phyloP scores from a whole-genome alignment of 2,329 filamentous ascomycete genomes.

The Diaporthe aspalathi region DNA sequence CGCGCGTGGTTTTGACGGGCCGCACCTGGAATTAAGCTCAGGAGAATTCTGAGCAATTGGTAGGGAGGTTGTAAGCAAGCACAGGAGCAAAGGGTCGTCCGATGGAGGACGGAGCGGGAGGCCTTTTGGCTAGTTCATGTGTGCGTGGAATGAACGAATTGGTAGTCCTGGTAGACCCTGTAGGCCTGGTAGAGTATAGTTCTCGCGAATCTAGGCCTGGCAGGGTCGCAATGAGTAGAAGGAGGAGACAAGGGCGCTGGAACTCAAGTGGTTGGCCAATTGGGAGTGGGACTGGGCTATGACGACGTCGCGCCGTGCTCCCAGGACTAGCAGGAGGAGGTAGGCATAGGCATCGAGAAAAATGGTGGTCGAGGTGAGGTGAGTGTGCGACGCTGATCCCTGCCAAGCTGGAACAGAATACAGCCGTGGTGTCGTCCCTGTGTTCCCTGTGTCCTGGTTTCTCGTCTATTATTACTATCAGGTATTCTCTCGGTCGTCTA shows the following conservation, averaged over 20 bases:
- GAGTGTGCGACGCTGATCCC: constrained; percentile 7
- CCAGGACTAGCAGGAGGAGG: constrained; percentile 15
- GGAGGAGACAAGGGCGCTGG: constrained; percentile 10
- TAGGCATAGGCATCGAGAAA: not conserved
- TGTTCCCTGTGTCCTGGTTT: not conserved
- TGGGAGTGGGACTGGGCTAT: constrained; percentile 11
- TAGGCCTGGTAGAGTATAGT: too few relatives aligned
- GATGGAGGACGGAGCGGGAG: constrained; percentile 9
- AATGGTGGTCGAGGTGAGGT: too few relatives aligned
- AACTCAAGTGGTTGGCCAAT: constrained; percentile 27
- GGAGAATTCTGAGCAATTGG: not conserved
- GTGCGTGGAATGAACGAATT: too few relatives aligned
- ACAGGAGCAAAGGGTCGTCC: not conserved
- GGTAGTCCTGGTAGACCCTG: too few relatives aligned
- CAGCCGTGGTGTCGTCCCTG: constrained; percentile 10
- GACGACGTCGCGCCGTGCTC: constrained; percentile 16
- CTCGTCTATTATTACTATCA: not conserved
- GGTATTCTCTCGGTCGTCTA: not conserved
- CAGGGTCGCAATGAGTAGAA: constrained; percentile 1
- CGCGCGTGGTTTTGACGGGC: constrained; percentile 10
- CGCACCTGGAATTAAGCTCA: constrained; percentile 17
- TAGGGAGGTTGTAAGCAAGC: not conserved
- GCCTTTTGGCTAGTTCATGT: constrained; percentile 23
- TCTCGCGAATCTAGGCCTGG: constrained; percentile 11
- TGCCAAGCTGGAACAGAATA: constrained; percentile 26